Conservation (phyloP, 139 green algal species). For the Pleodorina starrii region DNA sequence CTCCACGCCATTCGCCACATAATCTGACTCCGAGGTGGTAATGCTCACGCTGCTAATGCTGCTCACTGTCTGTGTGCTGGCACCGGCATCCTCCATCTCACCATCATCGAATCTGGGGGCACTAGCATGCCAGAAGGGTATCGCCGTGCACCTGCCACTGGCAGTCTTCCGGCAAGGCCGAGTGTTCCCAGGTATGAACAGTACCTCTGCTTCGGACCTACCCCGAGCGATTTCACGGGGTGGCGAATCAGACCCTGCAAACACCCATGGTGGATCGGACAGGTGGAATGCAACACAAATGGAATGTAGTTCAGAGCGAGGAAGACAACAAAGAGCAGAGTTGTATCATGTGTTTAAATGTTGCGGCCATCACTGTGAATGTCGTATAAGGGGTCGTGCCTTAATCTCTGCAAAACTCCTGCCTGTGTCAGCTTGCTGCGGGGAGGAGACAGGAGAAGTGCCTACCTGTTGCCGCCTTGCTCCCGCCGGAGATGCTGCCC, state of each 20-base stretch:
- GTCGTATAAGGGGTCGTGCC: no score
- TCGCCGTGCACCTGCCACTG: not conserved
- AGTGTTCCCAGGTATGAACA: not conserved
- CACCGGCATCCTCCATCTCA: not conserved
- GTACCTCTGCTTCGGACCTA: not conserved
- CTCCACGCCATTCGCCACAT: no score
- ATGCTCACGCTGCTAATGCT: constrained; percentile 33
- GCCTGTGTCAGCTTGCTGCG: not conserved
- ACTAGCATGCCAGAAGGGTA: not conserved
- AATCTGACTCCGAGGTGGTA: not conserved
- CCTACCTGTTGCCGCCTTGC: not conserved
- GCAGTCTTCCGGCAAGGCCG: not conserved
- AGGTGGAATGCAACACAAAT: no score
- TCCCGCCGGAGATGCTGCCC: not conserved
- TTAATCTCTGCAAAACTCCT: no score
- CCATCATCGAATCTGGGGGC: not conserved
- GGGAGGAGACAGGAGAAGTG: not conserved
- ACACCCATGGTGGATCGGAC: no score
- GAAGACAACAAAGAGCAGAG: no score
- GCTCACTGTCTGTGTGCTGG: not conserved
- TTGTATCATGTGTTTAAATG: no score
- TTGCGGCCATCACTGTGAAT: no score
- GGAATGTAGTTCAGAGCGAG: no score
- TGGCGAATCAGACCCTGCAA: no score
- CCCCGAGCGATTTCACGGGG: not conserved